A percentile compares a stretch with the other conserved stretches of the same genome.
Evolutionary conservation across 495 filamentous ascomycete species (phyloP).

Genomic region (Xylaria intraflava): DNA sequence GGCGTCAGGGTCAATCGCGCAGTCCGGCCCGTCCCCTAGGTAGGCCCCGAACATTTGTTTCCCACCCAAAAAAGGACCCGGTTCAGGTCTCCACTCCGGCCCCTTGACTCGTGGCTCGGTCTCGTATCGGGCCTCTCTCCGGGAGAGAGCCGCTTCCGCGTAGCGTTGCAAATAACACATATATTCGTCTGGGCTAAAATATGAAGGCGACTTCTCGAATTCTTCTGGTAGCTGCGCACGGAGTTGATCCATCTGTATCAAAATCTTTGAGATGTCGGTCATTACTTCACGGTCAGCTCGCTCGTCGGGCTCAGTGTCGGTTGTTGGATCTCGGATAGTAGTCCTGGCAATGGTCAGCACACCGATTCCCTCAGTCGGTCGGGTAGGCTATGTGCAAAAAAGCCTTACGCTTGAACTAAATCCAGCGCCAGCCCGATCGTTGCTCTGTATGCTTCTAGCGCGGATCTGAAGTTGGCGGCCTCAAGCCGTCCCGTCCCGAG

Average conservation of each 20-base stretch:
- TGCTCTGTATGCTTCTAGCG: constrained; percentile 34
- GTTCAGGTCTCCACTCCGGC: background rate
- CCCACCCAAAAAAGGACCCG: constrained; percentile 22
- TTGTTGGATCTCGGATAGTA: constrained; percentile 23
- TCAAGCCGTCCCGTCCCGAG: constrained; percentile 29
- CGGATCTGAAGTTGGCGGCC: constrained; percentile 26
- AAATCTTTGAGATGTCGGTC: constrained; percentile 22
- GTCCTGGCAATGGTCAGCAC: constrained; percentile 17
- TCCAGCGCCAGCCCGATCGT: constrained; percentile 37
- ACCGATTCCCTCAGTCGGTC: background rate
- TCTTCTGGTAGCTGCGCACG: constrained; percentile 24
- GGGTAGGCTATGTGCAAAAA: background rate
- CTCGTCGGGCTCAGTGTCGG: constrained; percentile 11
- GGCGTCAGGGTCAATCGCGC: constrained; percentile 34
- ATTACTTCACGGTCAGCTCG: constrained; percentile 19
- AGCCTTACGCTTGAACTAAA: constrained; percentile 33
- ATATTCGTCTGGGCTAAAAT: constrained; percentile 29
- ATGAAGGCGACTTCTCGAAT: constrained; percentile 26
- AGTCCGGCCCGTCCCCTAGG: constrained; percentile 35
- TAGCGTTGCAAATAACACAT: constrained; percentile 28
- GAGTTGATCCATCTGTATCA: constrained; percentile 24
- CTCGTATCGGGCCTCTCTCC: constrained; percentile 18
- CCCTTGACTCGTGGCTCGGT: constrained; percentile 12
- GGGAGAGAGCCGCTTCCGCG: constrained; percentile 19
- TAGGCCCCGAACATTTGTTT: constrained; percentile 22